Percentiles rank a stretch among this genome's conserved stretches.
Conservation (phyloP, 768 basidiomycete genomes). For the Ramaria sp. region DNA sequence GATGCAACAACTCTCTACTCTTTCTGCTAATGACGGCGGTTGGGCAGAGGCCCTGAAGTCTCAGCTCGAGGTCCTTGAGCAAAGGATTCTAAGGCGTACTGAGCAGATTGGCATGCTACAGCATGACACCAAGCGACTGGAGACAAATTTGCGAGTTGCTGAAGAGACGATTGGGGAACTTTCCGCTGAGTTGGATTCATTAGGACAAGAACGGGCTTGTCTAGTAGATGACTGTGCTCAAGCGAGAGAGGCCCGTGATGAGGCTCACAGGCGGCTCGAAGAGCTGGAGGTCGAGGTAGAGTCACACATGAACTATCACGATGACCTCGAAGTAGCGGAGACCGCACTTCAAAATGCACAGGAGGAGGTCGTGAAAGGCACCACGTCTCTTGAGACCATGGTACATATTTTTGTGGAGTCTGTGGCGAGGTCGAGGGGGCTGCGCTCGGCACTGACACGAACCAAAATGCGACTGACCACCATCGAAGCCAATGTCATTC, state of each 20-base stretch:
- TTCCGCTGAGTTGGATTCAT: constrained; percentile 56
- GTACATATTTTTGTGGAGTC: constrained; percentile 30
- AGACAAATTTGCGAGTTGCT: constrained; percentile 61
- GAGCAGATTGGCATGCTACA: constrained; percentile 72
- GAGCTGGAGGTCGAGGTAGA: constrained; percentile 55
- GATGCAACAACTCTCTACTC: constrained; percentile 55
- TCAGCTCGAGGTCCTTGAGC: constrained; percentile 62
- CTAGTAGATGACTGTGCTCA: constrained; percentile 82
- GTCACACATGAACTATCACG: constrained; percentile 16
- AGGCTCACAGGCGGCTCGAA: constrained; percentile 45
- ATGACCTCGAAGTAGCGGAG: constrained; percentile 3
- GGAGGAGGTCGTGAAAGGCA: constrained; percentile 5
- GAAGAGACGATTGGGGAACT: constrained; percentile 68
- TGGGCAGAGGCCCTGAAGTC: constrained; percentile 43
- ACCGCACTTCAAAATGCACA: constrained; percentile 2
- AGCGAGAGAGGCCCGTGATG: constrained; percentile 63
- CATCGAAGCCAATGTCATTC: constrained; percentile 23
- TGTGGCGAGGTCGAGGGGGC: constrained; percentile 21
- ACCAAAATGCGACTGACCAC: constrained; percentile 19
- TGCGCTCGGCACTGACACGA: constrained; percentile 26
- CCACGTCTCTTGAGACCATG: constrained; percentile 24
- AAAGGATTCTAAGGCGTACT: constrained; percentile 50
- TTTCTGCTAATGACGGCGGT: constrained; percentile 39
- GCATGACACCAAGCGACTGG: constrained; percentile 67
- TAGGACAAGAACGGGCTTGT: constrained; percentile 57